These are phyloP conservation scores for Axilococcus clingmanii DNA, from an alignment of 139 green algal genomes.

Conservation along the genomic window DNA sequence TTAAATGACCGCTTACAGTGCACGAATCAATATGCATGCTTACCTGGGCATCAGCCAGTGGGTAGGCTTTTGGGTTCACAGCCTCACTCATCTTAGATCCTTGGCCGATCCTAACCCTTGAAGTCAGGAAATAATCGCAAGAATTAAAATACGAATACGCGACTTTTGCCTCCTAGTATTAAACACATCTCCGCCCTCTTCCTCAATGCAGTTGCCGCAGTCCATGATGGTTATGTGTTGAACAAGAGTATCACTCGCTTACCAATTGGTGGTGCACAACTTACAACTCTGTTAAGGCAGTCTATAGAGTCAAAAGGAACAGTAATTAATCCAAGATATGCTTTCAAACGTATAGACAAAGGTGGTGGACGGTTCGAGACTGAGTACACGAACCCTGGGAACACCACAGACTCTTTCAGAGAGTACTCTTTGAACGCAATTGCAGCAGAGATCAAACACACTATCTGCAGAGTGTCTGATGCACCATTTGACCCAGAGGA, in stretches of 20 bases:
- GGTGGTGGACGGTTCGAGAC: conserved; percentile 56
- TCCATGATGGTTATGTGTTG: conserved; percentile 90
- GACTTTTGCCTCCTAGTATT: not conserved
- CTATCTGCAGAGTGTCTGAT: conserved; percentile 66
- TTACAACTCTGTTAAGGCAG: conserved; percentile 50
- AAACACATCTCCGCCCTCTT: not conserved
- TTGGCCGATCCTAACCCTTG: conserved; percentile 66
- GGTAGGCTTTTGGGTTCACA: conserved; percentile 99
- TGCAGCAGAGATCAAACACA: conserved; percentile 73
- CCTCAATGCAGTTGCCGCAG: conserved; percentile 61
- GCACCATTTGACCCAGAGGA: conserved; percentile 58
- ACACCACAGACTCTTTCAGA: conserved; percentile 37
- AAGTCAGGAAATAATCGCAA: not conserved
- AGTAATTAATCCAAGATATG: conserved; percentile 58
- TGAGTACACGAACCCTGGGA: conserved; percentile 13
- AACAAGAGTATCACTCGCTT: conserved; percentile 59
- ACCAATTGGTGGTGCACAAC: conserved; percentile 59
- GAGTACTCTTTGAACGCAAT: conserved; percentile 43
- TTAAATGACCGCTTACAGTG: not conserved
- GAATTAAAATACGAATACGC: not conserved
- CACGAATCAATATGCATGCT: not conserved
- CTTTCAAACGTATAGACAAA: conserved; percentile 59
- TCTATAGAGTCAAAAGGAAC: conserved; percentile 36
- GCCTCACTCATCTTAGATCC: conserved; percentile 62
- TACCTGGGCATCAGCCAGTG: conserved; percentile 73